These are phyloP conservation scores for Giardia duodenalis DNA, from an alignment of 208 protist species.

Conservation along the genomic window DNA sequence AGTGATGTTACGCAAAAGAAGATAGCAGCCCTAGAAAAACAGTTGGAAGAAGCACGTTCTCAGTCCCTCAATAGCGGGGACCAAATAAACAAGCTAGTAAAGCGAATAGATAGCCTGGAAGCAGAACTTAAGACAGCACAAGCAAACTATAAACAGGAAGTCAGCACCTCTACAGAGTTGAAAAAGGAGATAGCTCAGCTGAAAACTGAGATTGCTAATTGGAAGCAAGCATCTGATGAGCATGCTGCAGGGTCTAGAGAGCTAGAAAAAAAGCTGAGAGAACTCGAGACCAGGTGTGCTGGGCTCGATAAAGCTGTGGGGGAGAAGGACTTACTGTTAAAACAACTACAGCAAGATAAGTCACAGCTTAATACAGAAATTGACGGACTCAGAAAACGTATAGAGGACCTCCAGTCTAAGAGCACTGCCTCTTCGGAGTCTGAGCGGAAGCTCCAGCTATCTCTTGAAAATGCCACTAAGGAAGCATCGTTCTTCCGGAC, in stretches of 20 bases:
- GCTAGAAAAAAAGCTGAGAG: neutral
- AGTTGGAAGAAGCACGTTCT: neutral
- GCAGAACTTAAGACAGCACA: neutral
- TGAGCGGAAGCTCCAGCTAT: slow-evolving; percentile 21
- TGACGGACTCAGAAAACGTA: neutral
- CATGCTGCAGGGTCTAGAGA: neutral
- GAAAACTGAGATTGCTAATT: neutral
- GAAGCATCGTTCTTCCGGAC: slow-evolving; percentile 7
- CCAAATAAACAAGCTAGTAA: neutral
- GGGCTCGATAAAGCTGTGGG: neutral
- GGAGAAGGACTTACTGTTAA: neutral
- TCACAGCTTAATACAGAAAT: neutral
- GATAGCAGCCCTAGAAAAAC: neutral
- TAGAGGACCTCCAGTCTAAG: neutral
- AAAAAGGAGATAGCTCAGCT: neutral
- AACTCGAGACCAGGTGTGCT: neutral
- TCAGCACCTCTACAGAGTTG: neutral
- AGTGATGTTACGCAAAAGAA: neutral
- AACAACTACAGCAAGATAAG: neutral
- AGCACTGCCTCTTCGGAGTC: neutral
- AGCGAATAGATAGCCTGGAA: neutral
- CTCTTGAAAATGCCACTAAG: slow-evolving; percentile 15
- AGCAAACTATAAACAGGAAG: neutral
- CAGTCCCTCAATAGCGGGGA: neutral
- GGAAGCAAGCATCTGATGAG: slow-evolving; percentile 7